Base-by-base conservation (phyloP, 148 eudicot species). In the Rhododendron williamsianum region DNA sequence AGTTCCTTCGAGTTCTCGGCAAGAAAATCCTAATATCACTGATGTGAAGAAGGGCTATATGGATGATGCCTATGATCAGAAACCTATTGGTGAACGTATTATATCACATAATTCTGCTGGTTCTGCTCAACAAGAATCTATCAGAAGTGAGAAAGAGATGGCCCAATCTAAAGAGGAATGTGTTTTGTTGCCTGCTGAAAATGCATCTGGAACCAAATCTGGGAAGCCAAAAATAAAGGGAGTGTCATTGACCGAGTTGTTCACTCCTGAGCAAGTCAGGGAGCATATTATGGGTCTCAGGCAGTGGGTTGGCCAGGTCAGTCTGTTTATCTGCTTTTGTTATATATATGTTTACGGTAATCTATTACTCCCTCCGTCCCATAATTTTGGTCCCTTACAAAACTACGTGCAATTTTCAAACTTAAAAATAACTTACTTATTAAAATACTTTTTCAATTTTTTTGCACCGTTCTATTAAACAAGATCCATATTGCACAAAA, bases 261-360 rank as follows among this genome's bases (percentile, higher is more conserved):
- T 97, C 89, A 95, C 99, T 72, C 98, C 98, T 35, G 98, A 95
- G 91, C 96, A 95, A 89, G 93, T 95, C 48, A 90, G 93, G 88
- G 94, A 94, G 90, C 99, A 97, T 87, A 97, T 97, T 63, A 89
- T 35, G 48, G 94, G 98, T 85, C 98, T 97, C 60, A 90, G 98
- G 84, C 98, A 90, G 94, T 95, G 99, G 98, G 94, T 97, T 85
- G 98, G 99, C 83, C 99, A 97, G 99, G 99, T 97, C 78, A 85
- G 92, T 89, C 71, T 48, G 11, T 33, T 13, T 19, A 54, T 80
- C 27, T 84, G 78, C 78, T 36, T 74, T 35, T 73, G 21, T 27
- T 12, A 33, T 46, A 9, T 35, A 36, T 33, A 71, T 38, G 35
- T 81, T 72, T 63, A 46, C 5, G 9, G 58, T 56, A 11, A 48